Evolutionary conservation across 1,284 basidiomycete genomes (phyloP).

Genomic region (Irpex sp.): DNA sequence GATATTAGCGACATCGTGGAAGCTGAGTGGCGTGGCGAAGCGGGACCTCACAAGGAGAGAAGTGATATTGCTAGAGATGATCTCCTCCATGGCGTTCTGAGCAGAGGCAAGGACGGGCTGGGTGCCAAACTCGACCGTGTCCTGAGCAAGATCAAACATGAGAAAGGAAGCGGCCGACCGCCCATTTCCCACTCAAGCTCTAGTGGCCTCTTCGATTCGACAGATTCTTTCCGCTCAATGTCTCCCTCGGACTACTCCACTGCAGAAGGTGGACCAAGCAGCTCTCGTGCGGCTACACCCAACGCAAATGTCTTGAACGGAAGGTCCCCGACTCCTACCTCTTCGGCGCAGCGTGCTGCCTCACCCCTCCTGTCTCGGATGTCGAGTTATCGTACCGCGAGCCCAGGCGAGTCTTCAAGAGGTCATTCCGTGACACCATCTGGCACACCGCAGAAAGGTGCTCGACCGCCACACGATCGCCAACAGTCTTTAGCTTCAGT

Average conservation of each 20-base stretch:
- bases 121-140: conserved; percentile 79
- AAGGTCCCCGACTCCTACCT: conserved; percentile 15
- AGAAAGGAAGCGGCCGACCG: conserved; percentile 27
- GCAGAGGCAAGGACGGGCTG: conserved; percentile 50
- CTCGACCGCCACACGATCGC: conserved; percentile 33
- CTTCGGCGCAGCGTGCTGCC: conserved; percentile 24
- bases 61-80: conserved; percentile 43
- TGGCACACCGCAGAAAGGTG: conserved; percentile 12
- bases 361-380: conserved; percentile 20
- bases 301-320: conserved; percentile 20
- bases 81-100: conserved; percentile 61
- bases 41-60: conserved; percentile 26
- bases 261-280: conserved; percentile 31
- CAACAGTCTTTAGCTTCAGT: conserved; percentile 65
- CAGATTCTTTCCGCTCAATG: conserved; percentile 34
- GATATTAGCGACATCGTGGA: conserved; percentile 93
- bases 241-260: conserved; percentile 59
- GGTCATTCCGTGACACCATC: conserved; percentile 22
- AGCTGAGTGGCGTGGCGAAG: conserved; percentile 68
- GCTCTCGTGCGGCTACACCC: conserved; percentile 26
- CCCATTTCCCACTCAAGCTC: conserved; percentile 16
- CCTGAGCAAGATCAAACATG: conserved; percentile 68
- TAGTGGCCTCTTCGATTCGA: conserved; percentile 21
- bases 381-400: conserved; percentile 27
- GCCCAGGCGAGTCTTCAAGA: conserved; percentile 24